Evolutionary conservation across 2,329 filamentous ascomycete genomes (phyloP).

Genomic region (Setomelanomma holmii): DNA sequence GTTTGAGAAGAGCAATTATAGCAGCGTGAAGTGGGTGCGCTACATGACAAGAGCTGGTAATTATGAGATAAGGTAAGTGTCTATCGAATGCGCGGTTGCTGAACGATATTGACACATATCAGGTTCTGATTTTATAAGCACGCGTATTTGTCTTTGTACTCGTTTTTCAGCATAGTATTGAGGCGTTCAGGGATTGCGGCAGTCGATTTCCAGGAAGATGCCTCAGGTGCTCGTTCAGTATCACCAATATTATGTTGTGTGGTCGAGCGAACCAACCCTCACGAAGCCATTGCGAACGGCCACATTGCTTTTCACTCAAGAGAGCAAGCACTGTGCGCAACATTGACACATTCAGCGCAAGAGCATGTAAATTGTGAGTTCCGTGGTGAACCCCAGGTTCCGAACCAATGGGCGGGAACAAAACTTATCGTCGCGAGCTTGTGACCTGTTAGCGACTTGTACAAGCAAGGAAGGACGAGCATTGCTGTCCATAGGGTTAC

Average conservation of each 20-base stretch:
- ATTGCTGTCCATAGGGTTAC: neutral
- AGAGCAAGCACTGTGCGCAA: too few species aligned
- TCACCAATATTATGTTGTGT: neutral
- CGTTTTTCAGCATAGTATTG: neutral
- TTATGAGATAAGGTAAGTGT: conserved; percentile 84
- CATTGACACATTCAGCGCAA: too few species aligned
- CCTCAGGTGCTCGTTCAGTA: neutral
- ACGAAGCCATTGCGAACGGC: too few species aligned
- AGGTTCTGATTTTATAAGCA: too few species aligned
- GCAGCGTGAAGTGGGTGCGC: conserved; percentile 97
- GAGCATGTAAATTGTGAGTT: too few species aligned
- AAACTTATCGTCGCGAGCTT: too few species aligned
- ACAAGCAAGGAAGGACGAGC: neutral
- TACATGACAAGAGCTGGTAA: conserved; percentile 99
- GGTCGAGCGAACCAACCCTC: neutral
- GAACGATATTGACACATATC: neutral
- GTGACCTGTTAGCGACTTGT: too few species aligned
- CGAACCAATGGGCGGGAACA: too few species aligned
- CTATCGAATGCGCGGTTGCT: neutral
- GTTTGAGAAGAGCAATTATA: conserved; percentile 99
- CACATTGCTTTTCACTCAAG: too few species aligned
- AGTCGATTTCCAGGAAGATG: neutral
- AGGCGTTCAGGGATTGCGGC: neutral
- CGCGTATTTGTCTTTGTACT: too few species aligned
- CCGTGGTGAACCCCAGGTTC: too few species aligned